Evolutionary conservation across 306 rosid species (phyloP).

Genomic region (Rosa persica): DNA sequence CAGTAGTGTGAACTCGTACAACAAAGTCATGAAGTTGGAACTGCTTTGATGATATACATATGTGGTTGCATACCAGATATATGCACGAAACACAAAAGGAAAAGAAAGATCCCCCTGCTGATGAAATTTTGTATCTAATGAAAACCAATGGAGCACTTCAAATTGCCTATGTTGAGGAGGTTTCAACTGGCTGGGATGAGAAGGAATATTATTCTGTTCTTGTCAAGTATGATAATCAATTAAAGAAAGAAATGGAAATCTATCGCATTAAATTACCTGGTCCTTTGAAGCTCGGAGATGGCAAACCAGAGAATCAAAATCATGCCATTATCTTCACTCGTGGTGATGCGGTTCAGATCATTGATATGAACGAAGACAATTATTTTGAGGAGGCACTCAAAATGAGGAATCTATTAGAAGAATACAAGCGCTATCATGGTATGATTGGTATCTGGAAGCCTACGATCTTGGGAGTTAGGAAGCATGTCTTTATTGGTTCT

Average conservation of each 20-base stretch:
- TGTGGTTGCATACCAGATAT: slow-evolving; percentile 95
- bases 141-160: slow-evolving; percentile 71
- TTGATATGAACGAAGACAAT: slow-evolving; percentile 94
- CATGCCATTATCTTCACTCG: slow-evolving; percentile 91
- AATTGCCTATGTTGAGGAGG: slow-evolving; percentile 88
- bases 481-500: slow-evolving; percentile 80
- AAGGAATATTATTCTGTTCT: slow-evolving; percentile 76
- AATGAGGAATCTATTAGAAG: slow-evolving; percentile 78
- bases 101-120: slow-evolving; percentile 73
- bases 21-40: slow-evolving; percentile 94
- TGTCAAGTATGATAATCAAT: slow-evolving; percentile 72
- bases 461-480: slow-evolving; percentile 88
- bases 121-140: slow-evolving; percentile 73
- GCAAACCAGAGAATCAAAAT: slow-evolving; percentile 94
- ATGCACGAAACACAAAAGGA: slow-evolving; percentile 73
- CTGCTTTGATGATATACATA: slow-evolving; percentile 86
- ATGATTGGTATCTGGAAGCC: slow-evolving; percentile 72
- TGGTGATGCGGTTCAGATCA: slow-evolving; percentile 91
- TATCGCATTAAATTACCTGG: slow-evolving; percentile 86
- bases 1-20: slow-evolving; percentile 63
- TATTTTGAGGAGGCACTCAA: slow-evolving; percentile 95
- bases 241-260: slow-evolving; percentile 75
- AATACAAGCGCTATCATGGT: slow-evolving; percentile 56
- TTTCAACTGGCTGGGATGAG: slow-evolving; percentile 57
- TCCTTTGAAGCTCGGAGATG: slow-evolving; percentile 87